Percentiles rank a stretch among this genome's conserved stretches.
phyloP scores from a whole-genome alignment of 805 yeast genomes.

The Candida dajiaensis region DNA sequence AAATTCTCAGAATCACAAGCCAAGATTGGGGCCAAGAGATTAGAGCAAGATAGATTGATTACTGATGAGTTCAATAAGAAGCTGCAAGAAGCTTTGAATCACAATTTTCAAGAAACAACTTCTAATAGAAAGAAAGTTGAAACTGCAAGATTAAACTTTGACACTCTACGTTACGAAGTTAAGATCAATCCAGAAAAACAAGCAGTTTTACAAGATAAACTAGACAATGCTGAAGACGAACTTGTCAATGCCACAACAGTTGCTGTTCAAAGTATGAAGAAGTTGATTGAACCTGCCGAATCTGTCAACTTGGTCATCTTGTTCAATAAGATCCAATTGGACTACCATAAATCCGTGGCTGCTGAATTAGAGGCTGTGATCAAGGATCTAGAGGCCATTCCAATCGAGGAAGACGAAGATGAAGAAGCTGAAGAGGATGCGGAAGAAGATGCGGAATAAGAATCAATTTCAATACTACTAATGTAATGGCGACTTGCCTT shows the following conservation, averaged over 20 bases:
- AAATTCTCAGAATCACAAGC: conserved; percentile 51
- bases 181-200: conserved; percentile 24
- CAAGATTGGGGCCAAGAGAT: conserved; percentile 61
- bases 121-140: conserved; percentile 65
- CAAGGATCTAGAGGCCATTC: conserved; percentile 37
- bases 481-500: not conserved
- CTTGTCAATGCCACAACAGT: conserved; percentile 71
- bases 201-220: conserved; percentile 12
- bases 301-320: conserved; percentile 56
- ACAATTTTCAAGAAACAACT: conserved; percentile 55
- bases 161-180: conserved; percentile 57
- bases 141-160: conserved; percentile 63
- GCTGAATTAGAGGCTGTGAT: conserved; percentile 40
- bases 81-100: conserved; percentile 45
- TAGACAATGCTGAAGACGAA: conserved; percentile 61
- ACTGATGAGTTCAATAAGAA: conserved; percentile 53
- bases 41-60: conserved; percentile 63
- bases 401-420: conserved; percentile 38
- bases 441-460: conserved; percentile 16
- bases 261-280: conserved; percentile 78
- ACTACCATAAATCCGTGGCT: conserved; percentile 51
- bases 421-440: conserved; percentile 26
- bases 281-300: conserved; percentile 61
- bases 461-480: not conserved
- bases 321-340: conserved; percentile 65